Evolutionary conservation across 2,329 filamentous ascomycete species (phyloP).

Genomic region (Neofusicoccum sp.): DNA sequence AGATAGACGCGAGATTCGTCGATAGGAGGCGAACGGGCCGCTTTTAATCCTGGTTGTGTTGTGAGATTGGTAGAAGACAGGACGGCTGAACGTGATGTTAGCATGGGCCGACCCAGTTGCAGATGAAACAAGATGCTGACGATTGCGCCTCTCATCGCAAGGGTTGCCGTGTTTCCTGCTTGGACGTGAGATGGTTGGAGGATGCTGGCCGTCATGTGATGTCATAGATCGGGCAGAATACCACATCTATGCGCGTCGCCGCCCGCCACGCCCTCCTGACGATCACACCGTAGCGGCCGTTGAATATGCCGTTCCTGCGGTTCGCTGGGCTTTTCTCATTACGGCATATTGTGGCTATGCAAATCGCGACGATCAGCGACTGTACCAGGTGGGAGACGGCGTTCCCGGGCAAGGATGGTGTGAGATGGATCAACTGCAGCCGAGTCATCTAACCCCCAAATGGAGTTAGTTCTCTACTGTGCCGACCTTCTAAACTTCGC

Average conservation of each 20-base stretch:
- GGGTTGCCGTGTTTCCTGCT: slow-evolving; percentile 3
- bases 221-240: slow-evolving; percentile 6
- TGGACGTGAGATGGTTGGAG: slow-evolving; percentile 2
- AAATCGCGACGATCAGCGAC: slow-evolving; percentile 5
- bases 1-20: slow-evolving; percentile 3
- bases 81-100: background rate
- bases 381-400: background rate
- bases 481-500: slow-evolving; percentile 2
- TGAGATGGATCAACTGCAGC: background rate
- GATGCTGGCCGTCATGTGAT: background rate
- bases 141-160: background rate
- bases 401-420: slow-evolving; percentile 2
- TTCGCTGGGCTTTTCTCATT: background rate
- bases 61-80: background rate
- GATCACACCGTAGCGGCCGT: slow-evolving; percentile 1
- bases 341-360: slow-evolving; percentile 4
- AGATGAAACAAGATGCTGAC: background rate
- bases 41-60: background rate
- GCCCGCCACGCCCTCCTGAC: slow-evolving; percentile 5
- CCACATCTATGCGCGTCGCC: background rate
- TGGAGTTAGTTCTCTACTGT: background rate
- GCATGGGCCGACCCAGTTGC: background rate
- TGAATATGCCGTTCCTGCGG: background rate
- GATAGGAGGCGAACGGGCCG: background rate
- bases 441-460: background rate